Evolutionary conservation across 1,139 yeast genomes (phyloP).

Genomic region (Scheffersomyces illinoinensis): DNA sequence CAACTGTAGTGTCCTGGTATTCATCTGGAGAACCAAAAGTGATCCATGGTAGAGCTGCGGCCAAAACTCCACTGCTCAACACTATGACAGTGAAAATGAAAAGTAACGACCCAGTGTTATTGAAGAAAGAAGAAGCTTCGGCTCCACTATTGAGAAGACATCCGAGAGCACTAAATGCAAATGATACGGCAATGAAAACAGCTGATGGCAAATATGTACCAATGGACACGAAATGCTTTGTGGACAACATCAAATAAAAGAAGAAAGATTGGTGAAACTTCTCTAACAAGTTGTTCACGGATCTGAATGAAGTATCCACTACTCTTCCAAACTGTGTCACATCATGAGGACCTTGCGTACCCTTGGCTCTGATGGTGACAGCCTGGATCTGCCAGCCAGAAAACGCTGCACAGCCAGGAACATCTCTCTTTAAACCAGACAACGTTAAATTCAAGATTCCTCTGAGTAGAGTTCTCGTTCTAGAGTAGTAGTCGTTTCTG

Average conservation of each 20-base stretch:
- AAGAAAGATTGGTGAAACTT: conserved; percentile 97
- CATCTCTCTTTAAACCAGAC: conserved; percentile 61
- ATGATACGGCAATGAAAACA: conserved; percentile 67
- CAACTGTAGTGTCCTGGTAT: conserved; percentile 16
- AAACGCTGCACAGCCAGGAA: conserved; percentile 83
- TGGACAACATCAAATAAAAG: conserved; percentile 81
- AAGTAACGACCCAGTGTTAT: conserved; percentile 27
- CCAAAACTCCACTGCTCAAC: conserved; percentile 27
- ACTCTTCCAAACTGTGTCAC: conserved; percentile 91
- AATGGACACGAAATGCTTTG: conserved; percentile 82
- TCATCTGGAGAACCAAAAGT: conserved; percentile 11
- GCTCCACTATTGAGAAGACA: conserved; percentile 50
- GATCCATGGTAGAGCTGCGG: conserved; percentile 29
- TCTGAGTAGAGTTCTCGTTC: conserved; percentile 59
- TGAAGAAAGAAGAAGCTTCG: conserved; percentile 20
- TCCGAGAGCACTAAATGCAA: conserved; percentile 70
- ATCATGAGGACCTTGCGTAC: conserved; percentile 61
- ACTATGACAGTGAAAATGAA: conserved; percentile 37
- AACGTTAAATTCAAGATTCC: conserved; percentile 71
- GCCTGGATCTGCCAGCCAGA: conserved; percentile 98
- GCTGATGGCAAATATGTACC: conserved; percentile 94
- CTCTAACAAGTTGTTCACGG: conserved; percentile 89
- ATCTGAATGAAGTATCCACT: conserved; percentile 82
- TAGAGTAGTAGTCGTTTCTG: conserved; percentile 47
- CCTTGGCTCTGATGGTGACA: conserved; percentile 71